Evolutionary conservation across 2,329 filamentous ascomycete species (phyloP).

Genomic region (Didymella pomorum): DNA sequence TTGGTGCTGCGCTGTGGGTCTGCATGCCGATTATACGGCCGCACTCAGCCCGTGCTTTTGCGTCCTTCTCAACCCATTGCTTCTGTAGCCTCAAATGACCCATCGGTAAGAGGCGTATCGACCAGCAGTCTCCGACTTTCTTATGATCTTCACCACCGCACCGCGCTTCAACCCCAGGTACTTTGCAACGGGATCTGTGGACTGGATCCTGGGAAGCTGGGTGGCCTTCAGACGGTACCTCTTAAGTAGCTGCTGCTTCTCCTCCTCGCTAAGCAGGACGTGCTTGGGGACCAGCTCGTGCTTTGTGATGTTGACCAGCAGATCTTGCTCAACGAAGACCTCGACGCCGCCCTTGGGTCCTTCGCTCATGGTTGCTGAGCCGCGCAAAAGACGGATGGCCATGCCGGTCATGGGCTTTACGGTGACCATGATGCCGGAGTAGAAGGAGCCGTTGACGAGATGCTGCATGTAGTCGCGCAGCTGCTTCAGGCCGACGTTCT

Average conservation of each 20-base stretch:
- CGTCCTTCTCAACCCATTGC: background rate
- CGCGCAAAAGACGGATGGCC: conserved; percentile 59
- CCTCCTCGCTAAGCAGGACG: conserved; percentile 85
- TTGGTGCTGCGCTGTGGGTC: no score
- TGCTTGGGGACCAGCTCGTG: conserved; percentile 97
- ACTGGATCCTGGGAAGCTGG: conserved; percentile 89
- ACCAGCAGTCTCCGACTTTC: conserved; percentile 93
- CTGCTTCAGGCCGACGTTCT: conserved; percentile 86
- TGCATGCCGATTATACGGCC: no score
- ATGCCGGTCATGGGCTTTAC: conserved; percentile 82
- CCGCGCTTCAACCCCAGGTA: conserved; percentile 90
- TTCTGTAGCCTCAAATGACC: conserved; percentile 54
- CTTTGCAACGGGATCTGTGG: conserved; percentile 88
- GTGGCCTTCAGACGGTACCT: conserved; percentile 97
- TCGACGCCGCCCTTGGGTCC: conserved; percentile 85
- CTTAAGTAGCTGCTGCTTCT: conserved; percentile 85
- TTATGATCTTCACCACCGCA: conserved; percentile 98
- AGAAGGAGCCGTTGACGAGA: conserved; percentile 80
- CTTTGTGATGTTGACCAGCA: conserved; percentile 97
- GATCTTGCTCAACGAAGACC: conserved; percentile 93
- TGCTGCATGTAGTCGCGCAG: conserved; percentile 88
- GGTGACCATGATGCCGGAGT: conserved; percentile 90
- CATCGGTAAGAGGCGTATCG: conserved; percentile 94
- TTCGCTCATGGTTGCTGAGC: conserved; percentile 38
- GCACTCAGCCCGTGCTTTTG: no score